Evolutionary conservation across 2,329 filamentous ascomycete species (phyloP).

Genomic region (Chrysoporthe cubensis): DNA sequence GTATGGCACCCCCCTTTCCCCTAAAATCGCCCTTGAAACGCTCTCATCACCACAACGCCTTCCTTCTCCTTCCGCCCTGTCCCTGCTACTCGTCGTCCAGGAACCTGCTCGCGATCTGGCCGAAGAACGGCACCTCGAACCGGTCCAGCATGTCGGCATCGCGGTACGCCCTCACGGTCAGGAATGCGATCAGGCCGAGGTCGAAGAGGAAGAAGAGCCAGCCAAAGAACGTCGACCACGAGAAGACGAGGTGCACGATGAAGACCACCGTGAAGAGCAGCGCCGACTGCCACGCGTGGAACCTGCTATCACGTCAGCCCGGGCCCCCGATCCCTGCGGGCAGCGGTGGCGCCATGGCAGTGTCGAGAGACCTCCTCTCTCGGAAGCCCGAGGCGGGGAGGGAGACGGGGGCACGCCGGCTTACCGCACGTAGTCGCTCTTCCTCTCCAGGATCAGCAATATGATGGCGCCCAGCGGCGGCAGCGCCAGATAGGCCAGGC

Average conservation of each 20-base stretch:
- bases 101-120: slow-evolving; percentile 82
- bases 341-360: too few species aligned
- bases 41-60: neutral
- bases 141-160: slow-evolving; percentile 75
- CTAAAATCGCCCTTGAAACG: neutral
- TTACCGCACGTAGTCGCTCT: slow-evolving; percentile 95
- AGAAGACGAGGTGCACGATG: slow-evolving; percentile 82
- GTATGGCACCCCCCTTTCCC: too few species aligned
- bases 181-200: slow-evolving; percentile 72
- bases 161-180: slow-evolving; percentile 79
- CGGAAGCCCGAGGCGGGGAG: too few species aligned
- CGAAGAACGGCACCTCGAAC: slow-evolving; percentile 87
- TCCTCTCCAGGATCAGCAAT: slow-evolving; percentile 83
- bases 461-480: slow-evolving; percentile 87
- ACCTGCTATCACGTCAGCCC: slow-evolving; percentile 55
- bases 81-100: slow-evolving; percentile 75
- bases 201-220: slow-evolving; percentile 83
- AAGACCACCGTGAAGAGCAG: slow-evolving; percentile 77
- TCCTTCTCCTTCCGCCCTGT: neutral
- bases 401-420: slow-evolving; percentile 33
- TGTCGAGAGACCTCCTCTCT: neutral
- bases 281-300: slow-evolving; percentile 95
- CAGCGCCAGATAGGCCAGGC: slow-evolving; percentile 81
- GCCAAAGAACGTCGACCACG: slow-evolving; percentile 81
- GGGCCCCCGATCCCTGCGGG: neutral